Percentiles rank a stretch among this genome's conserved stretches.
Evolutionary conservation across 169 alveolate genomes (phyloP).

Genomic region (Eimeria maxima): DNA sequence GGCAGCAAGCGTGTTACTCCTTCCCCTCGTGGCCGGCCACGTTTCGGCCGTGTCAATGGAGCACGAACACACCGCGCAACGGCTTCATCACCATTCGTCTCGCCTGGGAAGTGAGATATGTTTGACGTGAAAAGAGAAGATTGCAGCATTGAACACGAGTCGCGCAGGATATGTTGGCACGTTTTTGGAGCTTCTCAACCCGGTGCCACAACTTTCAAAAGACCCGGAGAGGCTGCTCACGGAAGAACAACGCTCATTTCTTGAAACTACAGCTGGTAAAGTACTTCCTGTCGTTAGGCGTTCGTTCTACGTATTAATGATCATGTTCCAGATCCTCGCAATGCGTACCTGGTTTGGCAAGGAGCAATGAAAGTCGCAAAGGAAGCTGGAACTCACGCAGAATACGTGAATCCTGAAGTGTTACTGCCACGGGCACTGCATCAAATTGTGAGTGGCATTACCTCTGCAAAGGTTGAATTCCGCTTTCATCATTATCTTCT

Average conservation of each 20-base stretch:
- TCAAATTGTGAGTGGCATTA: conserved; percentile 41
- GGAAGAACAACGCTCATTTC: conserved; percentile 70
- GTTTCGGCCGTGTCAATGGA: conserved; percentile 79
- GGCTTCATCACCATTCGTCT: conserved; percentile 69
- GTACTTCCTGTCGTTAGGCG: neutral
- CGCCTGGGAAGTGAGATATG: conserved; percentile 51
- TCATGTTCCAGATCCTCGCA: conserved; percentile 72
- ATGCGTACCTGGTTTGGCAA: conserved; percentile 78
- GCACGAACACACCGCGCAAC: conserved; percentile 73
- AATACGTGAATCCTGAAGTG: conserved; percentile 65
- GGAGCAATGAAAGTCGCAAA: conserved; percentile 81
- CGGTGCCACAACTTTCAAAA: conserved; percentile 69
- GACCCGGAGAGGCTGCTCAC: conserved; percentile 71
- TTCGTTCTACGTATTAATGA: neutral
- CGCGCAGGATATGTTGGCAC: conserved; percentile 70
- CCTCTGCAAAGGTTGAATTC: neutral
- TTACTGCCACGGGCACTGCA: conserved; percentile 76
- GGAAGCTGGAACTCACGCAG: conserved; percentile 77
- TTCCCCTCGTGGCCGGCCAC: conserved; percentile 76
- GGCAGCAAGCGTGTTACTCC: conserved; percentile 67
- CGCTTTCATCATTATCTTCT: neutral
- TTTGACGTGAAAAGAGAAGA: neutral
- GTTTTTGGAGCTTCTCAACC: conserved; percentile 70
- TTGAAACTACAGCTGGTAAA: conserved; percentile 58
- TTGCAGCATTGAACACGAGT: neutral